Conservation (phyloP, 2,329 filamentous ascomycete genomes). For the Pseudogymnoascus sp. region DNA sequence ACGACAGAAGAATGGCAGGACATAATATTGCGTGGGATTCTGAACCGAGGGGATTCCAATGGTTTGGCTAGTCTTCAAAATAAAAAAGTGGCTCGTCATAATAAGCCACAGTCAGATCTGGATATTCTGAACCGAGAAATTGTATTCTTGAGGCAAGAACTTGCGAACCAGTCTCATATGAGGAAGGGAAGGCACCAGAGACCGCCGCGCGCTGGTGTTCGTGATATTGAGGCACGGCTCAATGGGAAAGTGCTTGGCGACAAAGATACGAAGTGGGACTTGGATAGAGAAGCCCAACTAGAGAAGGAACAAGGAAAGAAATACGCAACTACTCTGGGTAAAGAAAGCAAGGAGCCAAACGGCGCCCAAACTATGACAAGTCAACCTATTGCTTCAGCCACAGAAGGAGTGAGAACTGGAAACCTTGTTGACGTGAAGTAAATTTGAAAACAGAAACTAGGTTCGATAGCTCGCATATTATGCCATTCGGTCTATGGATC, state of each 20-base stretch:
- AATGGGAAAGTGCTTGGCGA: not conserved
- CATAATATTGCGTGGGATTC: not conserved
- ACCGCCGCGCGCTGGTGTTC: not conserved
- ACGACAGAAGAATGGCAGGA: conserved; percentile 2
- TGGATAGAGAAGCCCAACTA: not conserved
- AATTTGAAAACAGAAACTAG: not conserved
- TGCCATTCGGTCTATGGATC: not conserved
- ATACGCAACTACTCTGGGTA: not conserved
- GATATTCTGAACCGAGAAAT: not conserved
- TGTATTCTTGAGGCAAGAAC: conserved; percentile 1
- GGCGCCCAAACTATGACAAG: not conserved
- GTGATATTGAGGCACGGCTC: not conserved
- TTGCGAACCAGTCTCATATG: not conserved
- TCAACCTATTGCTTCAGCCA: not conserved
- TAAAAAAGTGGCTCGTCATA: not conserved
- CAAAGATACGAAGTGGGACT: not conserved
- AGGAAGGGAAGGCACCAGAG: not conserved
- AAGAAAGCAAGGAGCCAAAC: not conserved
- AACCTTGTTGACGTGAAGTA: not conserved
- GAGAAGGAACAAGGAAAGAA: not conserved
- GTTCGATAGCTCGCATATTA: not conserved
- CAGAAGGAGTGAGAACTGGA: not conserved
- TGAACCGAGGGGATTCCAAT: not conserved
- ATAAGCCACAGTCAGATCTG: not conserved
- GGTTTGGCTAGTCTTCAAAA: not conserved